These are phyloP conservation scores for Pythium coloratum DNA, from an alignment of 352 stramenopile genomes.

Conservation along the genomic window DNA sequence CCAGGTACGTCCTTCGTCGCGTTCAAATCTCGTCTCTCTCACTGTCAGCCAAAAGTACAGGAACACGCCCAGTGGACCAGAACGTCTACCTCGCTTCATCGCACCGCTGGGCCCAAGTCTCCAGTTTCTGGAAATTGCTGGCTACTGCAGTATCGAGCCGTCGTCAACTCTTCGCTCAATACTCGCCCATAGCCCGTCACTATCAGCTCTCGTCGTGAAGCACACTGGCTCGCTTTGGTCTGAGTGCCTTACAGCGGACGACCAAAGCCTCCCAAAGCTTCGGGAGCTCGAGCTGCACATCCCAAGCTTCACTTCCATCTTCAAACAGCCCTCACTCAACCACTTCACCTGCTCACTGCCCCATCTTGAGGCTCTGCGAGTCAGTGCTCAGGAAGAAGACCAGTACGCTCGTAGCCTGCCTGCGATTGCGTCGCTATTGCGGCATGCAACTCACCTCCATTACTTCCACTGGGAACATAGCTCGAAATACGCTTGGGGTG, in stretches of 20 bases:
- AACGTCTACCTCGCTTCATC: neutral
- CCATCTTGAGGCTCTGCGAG: neutral
- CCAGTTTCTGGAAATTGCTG: neutral
- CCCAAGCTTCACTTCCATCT: neutral
- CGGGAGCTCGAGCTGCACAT: neutral
- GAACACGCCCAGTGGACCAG: neutral
- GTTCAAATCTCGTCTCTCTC: neutral
- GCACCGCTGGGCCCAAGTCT: neutral
- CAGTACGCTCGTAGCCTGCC: neutral
- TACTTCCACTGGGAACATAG: neutral
- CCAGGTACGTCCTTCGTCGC: neutral
- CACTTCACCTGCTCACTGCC: neutral
- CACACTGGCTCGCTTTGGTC: neutral
- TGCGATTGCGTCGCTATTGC: neutral
- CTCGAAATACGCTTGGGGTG: neutral
- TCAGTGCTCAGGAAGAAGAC: neutral
- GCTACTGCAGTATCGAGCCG: neutral
- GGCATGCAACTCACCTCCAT: neutral
- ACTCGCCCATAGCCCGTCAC: neutral
- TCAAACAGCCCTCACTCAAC: neutral
- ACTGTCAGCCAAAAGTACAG: neutral
- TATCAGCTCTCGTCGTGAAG: neutral
- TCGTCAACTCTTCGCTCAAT: neutral
- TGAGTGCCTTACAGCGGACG: neutral
- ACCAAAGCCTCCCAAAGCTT: neutral